phyloP scores from a whole-genome alignment of 805 yeast species.

The Pichia cephalocereana region DNA sequence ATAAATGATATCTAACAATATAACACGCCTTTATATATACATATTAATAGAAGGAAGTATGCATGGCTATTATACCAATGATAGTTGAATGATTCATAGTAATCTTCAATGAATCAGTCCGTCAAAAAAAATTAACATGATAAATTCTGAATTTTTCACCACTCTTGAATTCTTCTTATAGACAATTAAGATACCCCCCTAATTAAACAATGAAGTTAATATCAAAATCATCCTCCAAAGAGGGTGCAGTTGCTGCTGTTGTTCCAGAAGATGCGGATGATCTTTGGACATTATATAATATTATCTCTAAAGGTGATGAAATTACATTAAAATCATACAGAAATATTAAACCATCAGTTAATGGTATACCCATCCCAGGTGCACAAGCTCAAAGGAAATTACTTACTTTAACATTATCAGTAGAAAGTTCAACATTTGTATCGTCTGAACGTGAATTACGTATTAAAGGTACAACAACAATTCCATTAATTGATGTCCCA shows the following conservation, averaged over 20 bases:
- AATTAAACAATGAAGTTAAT: constrained; percentile 44
- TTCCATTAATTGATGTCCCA: constrained; percentile 67
- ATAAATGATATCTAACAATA: not conserved
- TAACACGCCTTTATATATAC: too few species aligned
- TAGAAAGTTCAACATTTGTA: constrained; percentile 69
- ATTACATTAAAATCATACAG: constrained; percentile 61
- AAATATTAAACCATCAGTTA: constrained; percentile 36
- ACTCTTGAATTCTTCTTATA: too few species aligned
- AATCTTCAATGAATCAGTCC: too few species aligned
- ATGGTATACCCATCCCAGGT: constrained; percentile 6
- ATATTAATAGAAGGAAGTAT: too few species aligned
- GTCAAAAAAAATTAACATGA: too few species aligned
- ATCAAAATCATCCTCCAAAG: constrained; percentile 42
- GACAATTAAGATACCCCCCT: too few species aligned
- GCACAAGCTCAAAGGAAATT: constrained; percentile 37
- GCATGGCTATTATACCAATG: too few species aligned
- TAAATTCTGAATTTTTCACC: too few species aligned
- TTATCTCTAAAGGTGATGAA: constrained; percentile 69
- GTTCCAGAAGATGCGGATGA: constrained; percentile 88
- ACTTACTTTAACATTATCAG: constrained; percentile 48
- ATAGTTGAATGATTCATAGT: too few species aligned
- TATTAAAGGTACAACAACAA: constrained; percentile 66
- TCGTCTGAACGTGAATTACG: constrained; percentile 71
- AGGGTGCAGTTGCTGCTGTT: constrained; percentile 57
- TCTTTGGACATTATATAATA: constrained; percentile 78